A percentile compares a stretch with the other conserved stretches of the same genome.
These are phyloP conservation scores for Fusarium protoensiforme DNA, from an alignment of 2,329 filamentous ascomycete species.

Conservation along the genomic window DNA sequence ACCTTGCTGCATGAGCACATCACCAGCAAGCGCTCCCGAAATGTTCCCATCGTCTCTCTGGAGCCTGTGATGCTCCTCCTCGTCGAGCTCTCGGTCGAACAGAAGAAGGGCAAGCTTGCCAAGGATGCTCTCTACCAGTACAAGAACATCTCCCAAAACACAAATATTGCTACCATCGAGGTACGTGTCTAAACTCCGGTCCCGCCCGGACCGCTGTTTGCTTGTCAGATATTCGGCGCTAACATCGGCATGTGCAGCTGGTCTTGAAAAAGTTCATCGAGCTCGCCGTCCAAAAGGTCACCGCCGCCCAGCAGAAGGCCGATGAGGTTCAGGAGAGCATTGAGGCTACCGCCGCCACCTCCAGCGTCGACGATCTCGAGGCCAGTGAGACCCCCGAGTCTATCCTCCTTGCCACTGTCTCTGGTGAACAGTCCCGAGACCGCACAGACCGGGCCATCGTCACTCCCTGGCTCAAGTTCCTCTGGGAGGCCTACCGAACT, in stretches of 20 bases:
- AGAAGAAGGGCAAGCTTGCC: constrained; percentile 97
- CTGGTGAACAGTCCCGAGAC: constrained; percentile 96
- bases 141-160: constrained; percentile 99
- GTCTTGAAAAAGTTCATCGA: constrained; percentile 99
- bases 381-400: constrained; percentile 98
- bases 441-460: constrained; percentile 98
- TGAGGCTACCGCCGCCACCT: constrained; percentile 72
- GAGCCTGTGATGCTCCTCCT: constrained; percentile 99
- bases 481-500: constrained; percentile 99
- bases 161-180: constrained; percentile 98
- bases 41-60: constrained; percentile 93
- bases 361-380: constrained; percentile 93
- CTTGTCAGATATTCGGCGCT: constrained; percentile 24
- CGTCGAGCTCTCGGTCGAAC: constrained; percentile 95
- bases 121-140: constrained; percentile 99
- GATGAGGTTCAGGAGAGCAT: constrained; percentile 92
- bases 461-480: constrained; percentile 98
- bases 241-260: constrained; percentile 61
- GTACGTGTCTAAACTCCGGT: constrained; percentile 56
- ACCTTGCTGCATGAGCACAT: constrained; percentile 98
- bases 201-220: not conserved
- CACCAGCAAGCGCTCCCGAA: constrained; percentile 96
- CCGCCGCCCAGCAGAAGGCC: constrained; percentile 93
- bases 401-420: constrained; percentile 96
- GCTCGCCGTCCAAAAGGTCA: constrained; percentile 95